Evolutionary conservation across 306 rosid species (phyloP), one percentile per base, ranked within the genome.

Genomic region (Nissolia schottii): DNA sequence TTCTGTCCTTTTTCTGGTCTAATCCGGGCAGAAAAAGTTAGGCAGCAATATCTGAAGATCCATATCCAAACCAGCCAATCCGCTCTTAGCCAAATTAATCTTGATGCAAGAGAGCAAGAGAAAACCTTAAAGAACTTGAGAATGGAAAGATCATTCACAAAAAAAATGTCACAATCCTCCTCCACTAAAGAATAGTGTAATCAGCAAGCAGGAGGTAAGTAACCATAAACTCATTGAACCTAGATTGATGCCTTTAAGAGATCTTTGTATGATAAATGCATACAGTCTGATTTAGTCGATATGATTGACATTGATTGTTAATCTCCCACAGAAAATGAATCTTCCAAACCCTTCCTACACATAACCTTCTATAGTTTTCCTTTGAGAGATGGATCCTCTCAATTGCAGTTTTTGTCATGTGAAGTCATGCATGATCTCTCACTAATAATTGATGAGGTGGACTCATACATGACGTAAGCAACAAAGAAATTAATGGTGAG

Each of bases 61-160:
- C 68, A 22, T 31, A 48, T 48, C 50, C 45, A 19, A 10, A 28
- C 19, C 43, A 66, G 46, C 19, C 56, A 66, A 48, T 28, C 53
- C 32, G 10, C 20, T 23, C 19, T 27, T 64, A 15, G 5, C 24
- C 15, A 48, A 28, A 31, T 43, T 65, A 46, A 65, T 43, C 38
- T 41, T 41, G 31, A 64, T 22, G 18, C 40, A n/a, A n/a, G 15
- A 38, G 54, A 67, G 45, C 10, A 19, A 5, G 29, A 46, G 9
- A 67, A 19, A 29, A 5, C 72, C 45, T 48, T 65, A 32, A 48
- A 46, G 68, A 62, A 48, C 71, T 66, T 1, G n/a, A 66, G 28
- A 13, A 45, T 3, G 18, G 29, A 66, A 23, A 13, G 28, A 16
- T 16, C 37, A 46, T 11, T 46, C 41, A 27, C 43, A 66, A 37